phyloP scores from a whole-genome alignment of 148 eudicot genomes.

The Chenopodium quinoa region DNA sequence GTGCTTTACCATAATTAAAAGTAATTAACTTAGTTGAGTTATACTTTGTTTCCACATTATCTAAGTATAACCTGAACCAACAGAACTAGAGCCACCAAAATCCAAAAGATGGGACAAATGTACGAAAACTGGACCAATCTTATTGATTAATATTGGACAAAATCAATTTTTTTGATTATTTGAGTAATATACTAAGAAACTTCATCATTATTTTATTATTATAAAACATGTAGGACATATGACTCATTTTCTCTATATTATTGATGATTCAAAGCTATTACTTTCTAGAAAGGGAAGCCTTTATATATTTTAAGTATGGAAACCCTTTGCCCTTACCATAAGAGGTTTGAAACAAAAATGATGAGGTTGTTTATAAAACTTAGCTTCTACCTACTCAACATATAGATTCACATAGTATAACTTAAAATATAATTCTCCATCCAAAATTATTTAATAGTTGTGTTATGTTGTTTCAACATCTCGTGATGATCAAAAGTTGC shows the following conservation, averaged over 20 bases:
- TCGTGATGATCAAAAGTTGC: too few relatives aligned
- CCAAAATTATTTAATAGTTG: too few relatives aligned
- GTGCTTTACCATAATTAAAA: background rate
- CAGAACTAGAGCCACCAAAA: background rate
- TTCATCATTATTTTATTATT: background rate
- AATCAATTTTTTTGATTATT: background rate
- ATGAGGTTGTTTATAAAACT: too few relatives aligned
- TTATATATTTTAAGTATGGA: background rate
- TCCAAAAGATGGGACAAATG: conserved; percentile 11
- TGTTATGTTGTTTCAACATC: too few relatives aligned
- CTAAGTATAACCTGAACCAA: conserved; percentile 7
- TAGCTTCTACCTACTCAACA: too few relatives aligned
- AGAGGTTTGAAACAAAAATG: background rate
- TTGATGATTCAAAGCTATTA: background rate
- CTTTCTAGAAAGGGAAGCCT: conserved; percentile 7
- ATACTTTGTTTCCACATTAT: background rate
- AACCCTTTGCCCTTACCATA: background rate
- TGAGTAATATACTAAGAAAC: conserved; percentile 4
- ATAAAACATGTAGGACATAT: background rate
- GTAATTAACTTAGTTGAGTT: background rate
- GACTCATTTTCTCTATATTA: background rate
- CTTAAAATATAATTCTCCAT: too few relatives aligned
- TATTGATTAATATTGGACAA: conserved; percentile 5
- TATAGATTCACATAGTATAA: too few relatives aligned
- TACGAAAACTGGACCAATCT: conserved; percentile 2